Evolutionary conservation across 176 grass and related monocot species (phyloP).

Genomic region (Ensete glaucum): DNA sequence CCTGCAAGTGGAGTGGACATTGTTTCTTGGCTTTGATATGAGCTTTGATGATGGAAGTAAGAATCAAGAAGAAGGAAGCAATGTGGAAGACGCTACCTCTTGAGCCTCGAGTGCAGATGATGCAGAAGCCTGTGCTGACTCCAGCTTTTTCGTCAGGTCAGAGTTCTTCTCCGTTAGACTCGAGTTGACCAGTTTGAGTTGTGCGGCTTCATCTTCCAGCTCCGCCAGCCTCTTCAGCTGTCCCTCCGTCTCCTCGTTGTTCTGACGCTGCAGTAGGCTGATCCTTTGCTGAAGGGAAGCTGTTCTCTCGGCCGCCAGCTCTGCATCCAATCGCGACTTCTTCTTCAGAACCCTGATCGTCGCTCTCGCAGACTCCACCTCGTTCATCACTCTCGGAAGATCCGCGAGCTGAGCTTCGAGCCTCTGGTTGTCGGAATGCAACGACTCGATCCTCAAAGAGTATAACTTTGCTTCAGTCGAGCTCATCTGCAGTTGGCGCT

Average conservation of each 20-base stretch:
- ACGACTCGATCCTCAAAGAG: slow-evolving; percentile 55
- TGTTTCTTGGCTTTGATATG: slow-evolving; percentile 4
- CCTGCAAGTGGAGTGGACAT: slow-evolving; percentile 39
- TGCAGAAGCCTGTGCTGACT: slow-evolving; percentile 38
- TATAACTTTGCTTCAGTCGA: slow-evolving; percentile 53
- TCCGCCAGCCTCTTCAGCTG: slow-evolving; percentile 27
- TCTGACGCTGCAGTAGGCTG: slow-evolving; percentile 25
- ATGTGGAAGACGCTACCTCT: slow-evolving; percentile 39
- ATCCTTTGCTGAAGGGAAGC: slow-evolving; percentile 38
- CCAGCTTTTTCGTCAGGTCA: slow-evolving; percentile 44
- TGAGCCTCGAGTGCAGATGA: slow-evolving; percentile 34
- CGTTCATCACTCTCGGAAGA: slow-evolving; percentile 29
- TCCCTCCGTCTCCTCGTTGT: slow-evolving; percentile 20
- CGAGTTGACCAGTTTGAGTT: slow-evolving; percentile 48
- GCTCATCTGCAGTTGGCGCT: slow-evolving; percentile 72
- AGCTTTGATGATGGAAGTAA: not conserved
- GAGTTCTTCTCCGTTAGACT: slow-evolving; percentile 55
- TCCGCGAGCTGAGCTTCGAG: slow-evolving; percentile 47
- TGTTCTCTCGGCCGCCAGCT: slow-evolving; percentile 47
- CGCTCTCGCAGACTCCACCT: slow-evolving; percentile 46
- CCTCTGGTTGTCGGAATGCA: slow-evolving; percentile 68
- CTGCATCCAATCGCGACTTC: slow-evolving; percentile 37
- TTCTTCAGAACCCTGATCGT: slow-evolving; percentile 56
- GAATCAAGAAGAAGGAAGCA: not conserved
- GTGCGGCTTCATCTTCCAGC: slow-evolving; percentile 46